phyloP scores from a whole-genome alignment of 148 eudicot species.

The Gaultheria prostrata region DNA sequence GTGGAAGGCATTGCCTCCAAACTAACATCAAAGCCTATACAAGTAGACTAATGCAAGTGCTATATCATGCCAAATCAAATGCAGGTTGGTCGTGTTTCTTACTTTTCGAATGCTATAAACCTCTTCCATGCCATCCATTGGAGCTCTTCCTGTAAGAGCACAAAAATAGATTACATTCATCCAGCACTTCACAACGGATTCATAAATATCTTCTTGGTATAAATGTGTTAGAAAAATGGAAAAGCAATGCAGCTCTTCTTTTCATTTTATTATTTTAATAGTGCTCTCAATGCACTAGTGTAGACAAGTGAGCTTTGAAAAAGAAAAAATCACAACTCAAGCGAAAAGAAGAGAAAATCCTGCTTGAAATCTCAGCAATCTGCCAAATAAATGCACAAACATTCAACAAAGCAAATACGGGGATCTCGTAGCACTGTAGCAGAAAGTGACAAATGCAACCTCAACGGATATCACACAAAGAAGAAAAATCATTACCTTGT shows the following conservation, averaged over 20 bases:
- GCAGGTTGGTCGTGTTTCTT: conserved; percentile 29
- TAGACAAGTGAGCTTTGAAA: conserved; percentile 4
- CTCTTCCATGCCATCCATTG: conserved; percentile 97
- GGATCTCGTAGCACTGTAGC: not conserved
- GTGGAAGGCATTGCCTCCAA: not conserved
- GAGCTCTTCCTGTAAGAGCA: conserved; percentile 70
- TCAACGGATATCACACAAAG: not conserved
- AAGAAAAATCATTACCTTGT: conserved; percentile 48
- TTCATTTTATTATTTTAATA: not conserved
- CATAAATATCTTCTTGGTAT: not conserved
- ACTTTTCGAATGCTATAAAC: conserved; percentile 84
- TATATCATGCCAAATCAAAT: not conserved
- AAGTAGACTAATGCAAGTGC: conserved; percentile 12
- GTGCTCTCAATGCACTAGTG: not conserved
- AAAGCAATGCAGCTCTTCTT: not conserved
- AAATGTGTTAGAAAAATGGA: not conserved
- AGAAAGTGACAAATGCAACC: not conserved
- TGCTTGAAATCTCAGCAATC: conserved; percentile 1
- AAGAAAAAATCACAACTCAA: not conserved
- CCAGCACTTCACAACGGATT: not conserved
- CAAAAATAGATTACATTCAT: conserved; percentile 14
- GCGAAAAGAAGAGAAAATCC: not conserved
- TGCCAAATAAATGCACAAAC: not conserved
- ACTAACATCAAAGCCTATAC: conserved; percentile 7
- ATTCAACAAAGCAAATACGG: not conserved